Evolutionary conservation across 106 monocot species (phyloP).

Genomic region (Alisma plantagoaquatica): DNA sequence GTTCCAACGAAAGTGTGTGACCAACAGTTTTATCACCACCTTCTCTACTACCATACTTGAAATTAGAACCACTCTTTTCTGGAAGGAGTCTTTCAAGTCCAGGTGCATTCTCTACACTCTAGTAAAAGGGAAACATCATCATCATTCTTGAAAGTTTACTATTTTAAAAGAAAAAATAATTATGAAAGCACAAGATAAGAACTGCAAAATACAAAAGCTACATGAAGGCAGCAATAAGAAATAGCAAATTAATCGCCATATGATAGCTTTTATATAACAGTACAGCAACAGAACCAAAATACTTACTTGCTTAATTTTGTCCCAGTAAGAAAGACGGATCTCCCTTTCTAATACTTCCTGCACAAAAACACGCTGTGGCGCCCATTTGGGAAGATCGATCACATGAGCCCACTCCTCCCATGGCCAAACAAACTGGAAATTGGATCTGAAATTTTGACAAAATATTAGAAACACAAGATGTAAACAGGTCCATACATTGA

Average conservation of each 20-base stretch:
- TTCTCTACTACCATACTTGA: conserved; percentile 43
- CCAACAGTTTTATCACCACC: conserved; percentile 25
- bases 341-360: conserved; percentile 94
- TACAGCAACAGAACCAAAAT: too few relatives aligned
- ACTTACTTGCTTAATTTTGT: conserved; percentile 90
- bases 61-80: conserved; percentile 59
- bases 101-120: conserved; percentile 80
- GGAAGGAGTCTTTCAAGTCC: conserved; percentile 73
- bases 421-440: conserved; percentile 89
- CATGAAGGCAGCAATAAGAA: neutral
- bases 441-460: conserved; percentile 70
- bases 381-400: conserved; percentile 83
- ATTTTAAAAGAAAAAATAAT: too few relatives aligned
- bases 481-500: neutral
- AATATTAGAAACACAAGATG: neutral
- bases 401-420: conserved; percentile 74
- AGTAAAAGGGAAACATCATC: too few relatives aligned
- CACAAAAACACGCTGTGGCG: conserved; percentile 92
- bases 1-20: conserved; percentile 46
- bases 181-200: neutral
- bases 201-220: neutral
- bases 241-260: neutral
- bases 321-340: conserved; percentile 85
- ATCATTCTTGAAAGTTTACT: too few relatives aligned
- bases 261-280: neutral